A percentile compares a stretch with the other conserved stretches of the same genome.
These are phyloP conservation scores for Yamadazyma kitorensis DNA, from an alignment of 805 yeast species.

Conservation along the genomic window DNA sequence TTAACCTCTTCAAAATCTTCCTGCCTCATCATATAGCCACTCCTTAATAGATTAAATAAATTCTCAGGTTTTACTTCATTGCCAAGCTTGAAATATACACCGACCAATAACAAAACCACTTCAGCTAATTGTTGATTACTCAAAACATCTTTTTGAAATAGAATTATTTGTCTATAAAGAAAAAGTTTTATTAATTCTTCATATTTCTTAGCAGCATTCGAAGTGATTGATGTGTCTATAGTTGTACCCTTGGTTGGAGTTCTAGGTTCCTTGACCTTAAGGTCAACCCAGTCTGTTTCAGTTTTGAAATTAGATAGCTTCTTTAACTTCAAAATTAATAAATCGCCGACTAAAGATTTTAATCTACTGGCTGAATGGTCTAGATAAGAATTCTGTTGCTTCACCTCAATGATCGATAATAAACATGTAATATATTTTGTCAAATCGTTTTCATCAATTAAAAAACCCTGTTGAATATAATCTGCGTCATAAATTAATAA, in stretches of 20 bases:
- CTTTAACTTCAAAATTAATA: conserved; percentile 25
- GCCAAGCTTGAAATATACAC: conserved; percentile 20
- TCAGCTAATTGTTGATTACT: conserved; percentile 30
- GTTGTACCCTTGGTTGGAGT: background rate
- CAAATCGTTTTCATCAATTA: conserved; percentile 19
- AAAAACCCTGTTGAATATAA: conserved; percentile 27
- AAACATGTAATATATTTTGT: conserved; percentile 26
- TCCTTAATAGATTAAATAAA: conserved; percentile 33
- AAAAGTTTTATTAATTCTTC: conserved; percentile 24
- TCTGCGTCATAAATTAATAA: conserved; percentile 26
- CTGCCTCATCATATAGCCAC: conserved; percentile 31
- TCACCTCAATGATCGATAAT: conserved; percentile 29
- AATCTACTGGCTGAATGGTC: conserved; percentile 14
- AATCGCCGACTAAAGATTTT: conserved; percentile 25
- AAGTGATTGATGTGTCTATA: background rate
- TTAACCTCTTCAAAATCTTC: conserved; percentile 20
- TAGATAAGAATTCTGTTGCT: conserved; percentile 8
- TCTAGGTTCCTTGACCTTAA: background rate
- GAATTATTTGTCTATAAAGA: conserved; percentile 30
- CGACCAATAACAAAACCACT: conserved; percentile 32
- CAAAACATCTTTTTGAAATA: conserved; percentile 30
- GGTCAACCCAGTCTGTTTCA: background rate
- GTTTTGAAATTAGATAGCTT: conserved; percentile 2
- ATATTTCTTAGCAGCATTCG: conserved; percentile 5
- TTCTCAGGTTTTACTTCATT: conserved; percentile 22